Percentiles rank a stretch among this genome's conserved stretches.
These are phyloP conservation scores for Apophysomyces elegans DNA, from an alignment of 371 early-diverging fungal species.

Conservation along the genomic window DNA sequence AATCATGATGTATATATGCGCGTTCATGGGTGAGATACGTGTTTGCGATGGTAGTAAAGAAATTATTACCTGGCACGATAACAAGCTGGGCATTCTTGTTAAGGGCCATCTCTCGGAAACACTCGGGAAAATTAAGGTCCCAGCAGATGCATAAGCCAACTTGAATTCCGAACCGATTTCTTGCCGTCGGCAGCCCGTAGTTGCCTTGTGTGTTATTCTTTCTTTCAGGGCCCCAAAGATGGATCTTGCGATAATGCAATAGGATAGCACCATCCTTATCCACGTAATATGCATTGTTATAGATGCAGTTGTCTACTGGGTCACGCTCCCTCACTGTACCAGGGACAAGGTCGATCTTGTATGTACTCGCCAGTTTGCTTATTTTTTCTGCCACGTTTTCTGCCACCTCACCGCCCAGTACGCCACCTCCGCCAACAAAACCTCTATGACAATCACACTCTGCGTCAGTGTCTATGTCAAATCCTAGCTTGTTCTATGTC, in stretches of 20 bases:
- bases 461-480: not conserved
- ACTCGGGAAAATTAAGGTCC: conserved; percentile 41
- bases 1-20: too few species aligned
- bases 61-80: conserved; percentile 36
- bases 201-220: conserved; percentile 23
- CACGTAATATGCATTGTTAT: conserved; percentile 41
- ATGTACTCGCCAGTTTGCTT: conserved; percentile 25
- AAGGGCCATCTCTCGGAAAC: conserved; percentile 36
- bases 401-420: not conserved
- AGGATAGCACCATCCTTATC: conserved; percentile 38
- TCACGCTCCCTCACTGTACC: conserved; percentile 39
- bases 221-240: conserved; percentile 46
- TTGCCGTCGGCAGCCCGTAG: conserved; percentile 24
- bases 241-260: conserved; percentile 38
- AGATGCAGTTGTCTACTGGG: conserved; percentile 25
- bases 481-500: not conserved
- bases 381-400: conserved; percentile 14
- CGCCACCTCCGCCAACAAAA: conserved; percentile 22
- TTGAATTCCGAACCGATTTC: conserved; percentile 39
- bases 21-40: too few species aligned
- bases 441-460: conserved; percentile 11
- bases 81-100: conserved; percentile 37
- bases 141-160: conserved; percentile 44
- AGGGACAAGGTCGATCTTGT: conserved; percentile 40
- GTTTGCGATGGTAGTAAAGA: not conserved